These are phyloP conservation scores for Arthroderma sp. DNA, from an alignment of 2,329 filamentous ascomycete genomes.

Conservation along the genomic window DNA sequence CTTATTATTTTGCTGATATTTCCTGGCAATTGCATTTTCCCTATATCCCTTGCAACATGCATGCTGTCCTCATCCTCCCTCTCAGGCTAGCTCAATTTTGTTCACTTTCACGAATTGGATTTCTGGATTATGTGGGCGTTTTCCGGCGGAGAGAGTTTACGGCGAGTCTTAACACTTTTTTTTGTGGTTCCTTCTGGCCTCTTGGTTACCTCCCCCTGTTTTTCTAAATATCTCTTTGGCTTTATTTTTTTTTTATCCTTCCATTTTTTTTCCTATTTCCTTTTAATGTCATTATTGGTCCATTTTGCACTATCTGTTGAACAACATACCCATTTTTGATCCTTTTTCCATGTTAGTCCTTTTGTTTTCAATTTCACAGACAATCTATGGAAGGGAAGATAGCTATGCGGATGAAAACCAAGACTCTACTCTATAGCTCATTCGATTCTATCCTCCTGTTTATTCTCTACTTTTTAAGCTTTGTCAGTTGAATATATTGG, in stretches of 20 bases:
- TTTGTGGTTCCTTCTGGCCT: constrained; percentile 1
- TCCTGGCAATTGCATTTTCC: neutral
- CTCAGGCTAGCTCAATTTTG: neutral
- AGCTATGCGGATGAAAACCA: neutral
- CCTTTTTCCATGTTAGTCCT: neutral
- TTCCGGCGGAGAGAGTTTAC: neutral
- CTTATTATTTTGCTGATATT: neutral
- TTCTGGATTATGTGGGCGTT: constrained; percentile 4
- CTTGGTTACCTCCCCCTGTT: neutral
- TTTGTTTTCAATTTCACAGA: neutral
- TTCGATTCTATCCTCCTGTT: neutral
- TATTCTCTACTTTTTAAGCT: neutral
- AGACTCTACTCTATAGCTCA: neutral
- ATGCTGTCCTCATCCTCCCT: neutral
- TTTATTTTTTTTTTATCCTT: neutral
- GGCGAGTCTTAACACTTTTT: neutral
- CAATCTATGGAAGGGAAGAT: neutral
- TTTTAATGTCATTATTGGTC: neutral
- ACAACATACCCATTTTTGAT: constrained; percentile 1
- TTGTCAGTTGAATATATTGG: neutral
- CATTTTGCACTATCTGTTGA: neutral
- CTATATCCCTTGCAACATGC: neutral
- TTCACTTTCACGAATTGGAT: neutral
- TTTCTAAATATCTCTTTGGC: neutral
- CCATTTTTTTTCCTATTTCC: neutral